Conservation (phyloP, 2,329 filamentous ascomycete genomes). For the Cladobotryum mycophilum region DNA sequence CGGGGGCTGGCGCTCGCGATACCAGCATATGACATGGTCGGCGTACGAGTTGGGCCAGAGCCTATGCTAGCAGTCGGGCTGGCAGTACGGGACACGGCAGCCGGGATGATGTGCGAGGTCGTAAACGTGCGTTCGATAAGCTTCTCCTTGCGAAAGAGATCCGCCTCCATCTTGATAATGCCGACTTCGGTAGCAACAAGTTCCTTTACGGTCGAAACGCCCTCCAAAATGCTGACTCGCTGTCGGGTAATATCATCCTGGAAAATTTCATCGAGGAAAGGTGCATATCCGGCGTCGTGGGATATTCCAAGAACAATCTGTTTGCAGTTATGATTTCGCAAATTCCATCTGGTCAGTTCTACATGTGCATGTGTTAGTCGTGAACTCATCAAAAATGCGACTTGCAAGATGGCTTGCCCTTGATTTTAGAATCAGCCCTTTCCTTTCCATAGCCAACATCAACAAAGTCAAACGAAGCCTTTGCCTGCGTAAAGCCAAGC, state of each 20-base stretch:
- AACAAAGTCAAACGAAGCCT: slow-evolving; percentile 56
- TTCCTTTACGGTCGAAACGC: slow-evolving; percentile 44
- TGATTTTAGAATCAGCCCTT: slow-evolving; percentile 53
- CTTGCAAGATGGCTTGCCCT: slow-evolving; percentile 35
- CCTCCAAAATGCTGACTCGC: slow-evolving; percentile 50
- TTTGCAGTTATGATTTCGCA: slow-evolving; percentile 55
- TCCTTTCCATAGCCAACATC: slow-evolving; percentile 56
- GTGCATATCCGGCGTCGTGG: slow-evolving; percentile 54
- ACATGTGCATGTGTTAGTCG: background rate
- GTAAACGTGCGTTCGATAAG: slow-evolving; percentile 20
- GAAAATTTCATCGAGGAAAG: slow-evolving; percentile 51
- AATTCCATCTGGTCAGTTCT: slow-evolving; percentile 51
- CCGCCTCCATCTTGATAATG: slow-evolving; percentile 39
- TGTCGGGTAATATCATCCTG: slow-evolving; percentile 35
- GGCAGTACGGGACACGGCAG: slow-evolving; percentile 6
- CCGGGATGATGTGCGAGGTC: background rate
- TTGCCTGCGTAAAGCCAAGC: slow-evolving; percentile 53
- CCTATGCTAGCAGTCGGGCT: slow-evolving; percentile 13
- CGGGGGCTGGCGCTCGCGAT: slow-evolving; percentile 37
- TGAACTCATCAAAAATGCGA: too few relatives aligned
- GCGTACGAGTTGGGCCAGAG: slow-evolving; percentile 11
- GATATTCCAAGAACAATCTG: slow-evolving; percentile 56
- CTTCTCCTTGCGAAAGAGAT: slow-evolving; percentile 50
- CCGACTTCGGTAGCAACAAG: slow-evolving; percentile 41
- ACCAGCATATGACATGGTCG: slow-evolving; percentile 33